Evolutionary conservation across 2,329 filamentous ascomycete species (phyloP).

Genomic region (Cercospora zeina): DNA sequence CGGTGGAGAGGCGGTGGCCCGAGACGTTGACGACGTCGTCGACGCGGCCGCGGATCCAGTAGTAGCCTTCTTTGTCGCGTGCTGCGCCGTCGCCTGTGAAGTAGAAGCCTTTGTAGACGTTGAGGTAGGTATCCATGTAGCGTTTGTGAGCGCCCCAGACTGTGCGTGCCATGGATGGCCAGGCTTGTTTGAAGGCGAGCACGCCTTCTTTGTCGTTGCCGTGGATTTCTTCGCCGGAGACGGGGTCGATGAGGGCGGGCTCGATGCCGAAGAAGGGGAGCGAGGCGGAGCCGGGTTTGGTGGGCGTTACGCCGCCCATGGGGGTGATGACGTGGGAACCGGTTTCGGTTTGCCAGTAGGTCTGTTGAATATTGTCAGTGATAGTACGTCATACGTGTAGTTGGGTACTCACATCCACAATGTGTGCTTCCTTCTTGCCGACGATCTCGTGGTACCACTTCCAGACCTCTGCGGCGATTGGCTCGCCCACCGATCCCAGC

Average conservation of each 20-base stretch:
- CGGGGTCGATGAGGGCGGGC: conserved; percentile 93
- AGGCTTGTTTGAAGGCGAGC: conserved; percentile 92
- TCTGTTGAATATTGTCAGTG: conserved; percentile 57
- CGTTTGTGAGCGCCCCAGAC: conserved; percentile 97
- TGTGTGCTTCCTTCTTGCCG: conserved; percentile 87
- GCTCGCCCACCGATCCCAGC: conserved; percentile 92
- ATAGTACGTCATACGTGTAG: not conserved
- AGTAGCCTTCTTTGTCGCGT: conserved; percentile 96
- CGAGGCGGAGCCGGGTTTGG: conserved; percentile 93
- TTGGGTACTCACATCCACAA: conserved; percentile 76
- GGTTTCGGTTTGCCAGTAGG: conserved; percentile 99
- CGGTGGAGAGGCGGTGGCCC: conserved; percentile 92
- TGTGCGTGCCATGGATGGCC: conserved; percentile 97
- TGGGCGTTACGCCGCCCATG: conserved; percentile 87
- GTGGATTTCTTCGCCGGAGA: conserved; percentile 87
- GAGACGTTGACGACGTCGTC: conserved; percentile 99
- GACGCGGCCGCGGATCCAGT: conserved; percentile 98
- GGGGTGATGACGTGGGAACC: conserved; percentile 95
- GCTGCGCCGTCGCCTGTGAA: conserved; percentile 93
- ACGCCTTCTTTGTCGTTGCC: conserved; percentile 98
- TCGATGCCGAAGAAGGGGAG: conserved; percentile 98
- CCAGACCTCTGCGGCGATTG: conserved; percentile 97
- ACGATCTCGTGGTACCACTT: conserved; percentile 99
- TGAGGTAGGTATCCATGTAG: conserved; percentile 98
- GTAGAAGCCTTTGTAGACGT: conserved; percentile 97